Evolutionary conservation across 2,329 filamentous ascomycete genomes (phyloP).

Genomic region (Geosmithia putterillii): DNA sequence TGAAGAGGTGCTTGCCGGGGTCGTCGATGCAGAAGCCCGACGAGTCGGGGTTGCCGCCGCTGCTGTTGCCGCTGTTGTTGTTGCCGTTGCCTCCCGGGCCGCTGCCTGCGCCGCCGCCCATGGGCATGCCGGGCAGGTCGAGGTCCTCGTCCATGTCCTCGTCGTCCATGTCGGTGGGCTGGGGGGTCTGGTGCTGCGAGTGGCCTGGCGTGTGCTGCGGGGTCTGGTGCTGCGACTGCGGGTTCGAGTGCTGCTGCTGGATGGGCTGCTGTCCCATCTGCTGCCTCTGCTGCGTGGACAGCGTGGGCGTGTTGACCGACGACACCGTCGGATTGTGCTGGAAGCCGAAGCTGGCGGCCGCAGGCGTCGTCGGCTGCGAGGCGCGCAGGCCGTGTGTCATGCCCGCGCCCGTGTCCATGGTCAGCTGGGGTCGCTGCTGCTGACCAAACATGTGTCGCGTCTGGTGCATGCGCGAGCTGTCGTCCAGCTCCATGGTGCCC

Average conservation of each 20-base stretch:
- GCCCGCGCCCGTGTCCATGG: slow-evolving; percentile 62
- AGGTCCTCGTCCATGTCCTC: slow-evolving; percentile 64
- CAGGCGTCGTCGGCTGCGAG: slow-evolving; percentile 78
- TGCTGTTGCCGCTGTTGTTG: slow-evolving; percentile 41
- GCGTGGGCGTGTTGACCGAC: slow-evolving; percentile 88
- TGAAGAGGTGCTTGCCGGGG: slow-evolving; percentile 86
- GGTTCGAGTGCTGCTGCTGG: slow-evolving; percentile 45
- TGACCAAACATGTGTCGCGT: slow-evolving; percentile 57
- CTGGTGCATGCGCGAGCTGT: slow-evolving; percentile 54
- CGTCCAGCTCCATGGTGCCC: slow-evolving; percentile 51
- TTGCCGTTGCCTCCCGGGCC: slow-evolving; percentile 14
- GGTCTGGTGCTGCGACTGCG: slow-evolving; percentile 31
- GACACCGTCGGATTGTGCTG: slow-evolving; percentile 94
- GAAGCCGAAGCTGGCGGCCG: slow-evolving; percentile 62
- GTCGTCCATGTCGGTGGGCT: slow-evolving; percentile 28
- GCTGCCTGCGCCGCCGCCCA: slow-evolving; percentile 40
- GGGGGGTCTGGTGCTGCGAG: slow-evolving; percentile 10
- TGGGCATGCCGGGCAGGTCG: slow-evolving; percentile 51
- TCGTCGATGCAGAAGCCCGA: slow-evolving; percentile 70
- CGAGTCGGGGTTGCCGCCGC: slow-evolving; percentile 22
- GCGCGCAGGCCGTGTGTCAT: slow-evolving; percentile 67
- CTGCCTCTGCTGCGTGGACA: slow-evolving; percentile 60
- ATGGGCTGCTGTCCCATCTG: background rate
- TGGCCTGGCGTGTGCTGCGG: slow-evolving; percentile 22
- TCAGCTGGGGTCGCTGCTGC: slow-evolving; percentile 56